A percentile compares a stretch with the other conserved stretches of the same genome.
phyloP scores from a whole-genome alignment of 2,329 filamentous ascomycete species.

The Xylaria sp. region DNA sequence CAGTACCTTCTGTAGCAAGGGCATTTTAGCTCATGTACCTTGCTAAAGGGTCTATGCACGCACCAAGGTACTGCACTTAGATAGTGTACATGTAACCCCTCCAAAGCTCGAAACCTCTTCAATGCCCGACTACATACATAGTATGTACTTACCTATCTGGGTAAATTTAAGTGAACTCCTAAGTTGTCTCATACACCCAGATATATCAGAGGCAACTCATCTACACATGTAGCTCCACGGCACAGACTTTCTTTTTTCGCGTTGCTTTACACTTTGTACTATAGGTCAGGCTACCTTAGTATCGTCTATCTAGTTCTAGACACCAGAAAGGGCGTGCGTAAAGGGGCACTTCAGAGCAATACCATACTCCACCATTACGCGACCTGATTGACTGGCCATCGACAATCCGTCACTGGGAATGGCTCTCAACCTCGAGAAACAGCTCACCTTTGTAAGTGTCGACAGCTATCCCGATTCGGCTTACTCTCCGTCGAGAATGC shows the following conservation, averaged over 20 bases:
- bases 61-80: neutral
- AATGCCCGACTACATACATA: conserved; percentile 1
- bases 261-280: conserved; percentile 16
- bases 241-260: neutral
- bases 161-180: neutral
- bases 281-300: conserved; percentile 18
- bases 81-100: neutral
- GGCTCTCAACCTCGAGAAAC: conserved; percentile 82
- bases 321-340: neutral
- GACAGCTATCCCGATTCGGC: neutral
- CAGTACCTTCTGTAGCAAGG: too few relatives aligned
- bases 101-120: neutral
- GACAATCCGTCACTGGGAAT: conserved; percentile 52
- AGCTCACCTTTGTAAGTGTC: conserved; percentile 79
- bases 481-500: neutral
- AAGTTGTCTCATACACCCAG: neutral
- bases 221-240: conserved; percentile 5
- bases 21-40: neutral
- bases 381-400: neutral
- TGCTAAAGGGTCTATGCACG: neutral
- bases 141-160: neutral
- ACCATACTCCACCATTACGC: conserved; percentile 6
- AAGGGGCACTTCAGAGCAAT: neutral
- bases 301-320: neutral
- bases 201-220: neutral